phyloP scores from a whole-genome alignment of 1,139 yeast species.

The Lizanozyma gosingica region DNA sequence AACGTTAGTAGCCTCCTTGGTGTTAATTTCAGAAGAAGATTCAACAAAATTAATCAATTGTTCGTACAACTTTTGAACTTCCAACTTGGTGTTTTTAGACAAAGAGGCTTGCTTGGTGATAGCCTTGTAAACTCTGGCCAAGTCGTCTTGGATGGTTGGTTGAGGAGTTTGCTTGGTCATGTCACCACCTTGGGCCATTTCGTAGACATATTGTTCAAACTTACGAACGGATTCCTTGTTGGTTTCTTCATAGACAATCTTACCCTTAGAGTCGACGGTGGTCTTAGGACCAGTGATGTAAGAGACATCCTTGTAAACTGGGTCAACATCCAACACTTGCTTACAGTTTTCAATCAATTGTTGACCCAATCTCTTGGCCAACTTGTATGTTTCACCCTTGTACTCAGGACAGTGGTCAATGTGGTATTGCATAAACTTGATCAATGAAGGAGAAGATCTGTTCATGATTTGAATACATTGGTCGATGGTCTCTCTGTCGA shows the following conservation, averaged over 20 bases:
- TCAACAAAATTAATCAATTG: conserved; percentile 71
- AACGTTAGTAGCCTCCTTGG: conserved; percentile 32
- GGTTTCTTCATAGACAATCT: conserved; percentile 71
- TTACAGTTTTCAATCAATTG: conserved; percentile 93
- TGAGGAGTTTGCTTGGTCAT: conserved; percentile 53
- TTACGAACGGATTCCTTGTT: conserved; percentile 89
- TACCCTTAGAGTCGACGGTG: conserved; percentile 79
- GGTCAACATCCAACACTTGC: conserved; percentile 72
- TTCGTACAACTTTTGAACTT: conserved; percentile 73
- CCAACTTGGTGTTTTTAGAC: conserved; percentile 55
- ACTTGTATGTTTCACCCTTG: conserved; percentile 81
- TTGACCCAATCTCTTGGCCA: conserved; percentile 84
- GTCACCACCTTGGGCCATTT: conserved; percentile 94
- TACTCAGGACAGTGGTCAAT: conserved; percentile 85
- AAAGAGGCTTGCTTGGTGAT: conserved; percentile 61
- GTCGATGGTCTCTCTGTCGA: conserved; percentile 92
- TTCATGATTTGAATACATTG: conserved; percentile 98
- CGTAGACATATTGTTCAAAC: conserved; percentile 89
- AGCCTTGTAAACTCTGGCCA: conserved; percentile 76
- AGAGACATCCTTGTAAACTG: conserved; percentile 91
- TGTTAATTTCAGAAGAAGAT: conserved; percentile 55
- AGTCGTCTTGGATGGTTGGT: conserved; percentile 77
- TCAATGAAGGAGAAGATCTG: conserved; percentile 88
- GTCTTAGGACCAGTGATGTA: conserved; percentile 96
- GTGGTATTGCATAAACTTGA: conserved; percentile 96